Evolutionary conservation across 2,329 filamentous ascomycete genomes (phyloP).

Genomic region (Talaromyces sp.): DNA sequence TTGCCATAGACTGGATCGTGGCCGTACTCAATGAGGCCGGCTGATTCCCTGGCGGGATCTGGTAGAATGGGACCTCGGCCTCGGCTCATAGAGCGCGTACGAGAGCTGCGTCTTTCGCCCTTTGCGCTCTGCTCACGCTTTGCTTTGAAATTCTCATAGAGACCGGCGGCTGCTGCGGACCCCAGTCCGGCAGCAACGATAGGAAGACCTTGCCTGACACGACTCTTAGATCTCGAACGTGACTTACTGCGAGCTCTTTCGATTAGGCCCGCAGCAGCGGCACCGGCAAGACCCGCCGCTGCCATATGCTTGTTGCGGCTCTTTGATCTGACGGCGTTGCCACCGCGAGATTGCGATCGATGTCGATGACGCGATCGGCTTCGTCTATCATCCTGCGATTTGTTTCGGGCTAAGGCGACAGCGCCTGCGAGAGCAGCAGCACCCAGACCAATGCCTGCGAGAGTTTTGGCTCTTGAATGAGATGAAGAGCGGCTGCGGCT

Average conservation of each 20-base stretch:
- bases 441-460: conserved; percentile 51
- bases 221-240: conserved; percentile 53
- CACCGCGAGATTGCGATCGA: conserved; percentile 31
- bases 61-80: conserved; percentile 40
- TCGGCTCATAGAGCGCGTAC: conserved; percentile 40
- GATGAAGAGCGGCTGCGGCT: conserved; percentile 47
- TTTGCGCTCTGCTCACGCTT: conserved; percentile 54
- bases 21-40: conserved; percentile 61
- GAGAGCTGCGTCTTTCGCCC: conserved; percentile 30
- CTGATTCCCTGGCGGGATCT: conserved; percentile 41
- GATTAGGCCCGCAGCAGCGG: conserved; percentile 59
- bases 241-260: conserved; percentile 58
- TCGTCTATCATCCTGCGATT: conserved; percentile 48
- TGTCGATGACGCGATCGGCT: conserved; percentile 46
- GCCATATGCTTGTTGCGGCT: conserved; percentile 56
- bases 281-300: conserved; percentile 59
- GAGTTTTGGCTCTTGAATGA: conserved; percentile 49
- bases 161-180: conserved; percentile 57
- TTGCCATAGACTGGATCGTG: conserved; percentile 59
- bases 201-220: conserved; percentile 55
- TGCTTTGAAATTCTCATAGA: conserved; percentile 62
- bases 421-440: conserved; percentile 59
- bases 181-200: conserved; percentile 59
- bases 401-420: conserved; percentile 55
- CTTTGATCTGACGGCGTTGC: conserved; percentile 28